phyloP scores from a whole-genome alignment of 345 rosid species.

The Eucalyptus guilfoylei region DNA sequence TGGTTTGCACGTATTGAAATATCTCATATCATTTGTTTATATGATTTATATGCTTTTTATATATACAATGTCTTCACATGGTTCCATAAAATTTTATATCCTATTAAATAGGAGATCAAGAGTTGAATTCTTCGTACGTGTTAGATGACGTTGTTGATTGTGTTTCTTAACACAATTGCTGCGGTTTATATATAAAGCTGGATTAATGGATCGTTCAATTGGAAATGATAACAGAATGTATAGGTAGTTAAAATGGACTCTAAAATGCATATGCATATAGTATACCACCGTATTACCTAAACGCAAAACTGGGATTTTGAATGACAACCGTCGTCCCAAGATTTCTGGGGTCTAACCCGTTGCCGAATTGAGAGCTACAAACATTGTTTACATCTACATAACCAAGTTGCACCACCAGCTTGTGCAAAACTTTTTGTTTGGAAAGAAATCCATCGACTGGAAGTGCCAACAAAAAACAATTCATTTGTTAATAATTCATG shows the following conservation, averaged over 20 bases:
- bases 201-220: too few relatives aligned
- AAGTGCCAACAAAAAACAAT: neutral
- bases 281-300: too few relatives aligned
- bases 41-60: neutral
- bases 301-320: neutral
- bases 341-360: neutral
- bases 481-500: neutral
- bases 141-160: neutral
- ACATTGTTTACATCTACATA: neutral
- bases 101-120: neutral
- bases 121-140: too few relatives aligned
- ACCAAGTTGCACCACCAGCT: neutral
- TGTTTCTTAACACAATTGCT: neutral
- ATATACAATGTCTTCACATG: too few relatives aligned
- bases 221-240: too few relatives aligned
- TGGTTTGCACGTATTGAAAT: neutral
- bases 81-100: too few relatives aligned
- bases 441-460: neutral
- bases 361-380: neutral
- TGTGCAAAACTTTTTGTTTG: neutral
- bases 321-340: neutral
- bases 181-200: too few relatives aligned
- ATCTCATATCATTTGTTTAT: neutral
- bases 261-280: too few relatives aligned
- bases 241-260: too few relatives aligned